A percentile compares a stretch with the other conserved stretches of the same genome.
phyloP scores from a whole-genome alignment of 495 filamentous ascomycete genomes.

The Lepraria neglecta region DNA sequence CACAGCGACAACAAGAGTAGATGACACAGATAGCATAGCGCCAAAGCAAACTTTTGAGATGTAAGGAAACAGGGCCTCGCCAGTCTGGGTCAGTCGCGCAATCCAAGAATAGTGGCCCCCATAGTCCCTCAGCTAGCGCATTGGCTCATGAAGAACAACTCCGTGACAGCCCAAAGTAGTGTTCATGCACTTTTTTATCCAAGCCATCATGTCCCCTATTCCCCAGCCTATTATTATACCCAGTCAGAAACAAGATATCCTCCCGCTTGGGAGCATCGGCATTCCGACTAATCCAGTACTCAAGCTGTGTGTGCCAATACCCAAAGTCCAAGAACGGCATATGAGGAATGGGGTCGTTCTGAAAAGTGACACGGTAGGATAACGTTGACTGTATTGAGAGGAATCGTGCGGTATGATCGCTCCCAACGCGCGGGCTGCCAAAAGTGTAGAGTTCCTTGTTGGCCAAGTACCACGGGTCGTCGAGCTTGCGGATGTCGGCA shows the following conservation, averaged over 20 bases:
- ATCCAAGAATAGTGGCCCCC: no score
- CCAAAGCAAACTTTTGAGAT: no score
- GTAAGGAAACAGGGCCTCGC: no score
- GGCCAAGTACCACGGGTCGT: conserved; percentile 24
- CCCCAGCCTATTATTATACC: conserved; percentile 14
- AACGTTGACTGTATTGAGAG: conserved; percentile 34
- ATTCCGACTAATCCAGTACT: conserved; percentile 52
- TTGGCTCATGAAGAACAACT: background rate
- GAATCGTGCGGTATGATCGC: conserved; percentile 47
- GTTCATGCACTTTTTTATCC: background rate
- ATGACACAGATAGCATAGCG: no score
- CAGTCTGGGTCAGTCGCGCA: no score
- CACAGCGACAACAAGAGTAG: no score
- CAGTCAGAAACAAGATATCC: conserved; percentile 7
- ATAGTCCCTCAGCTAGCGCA: background rate
- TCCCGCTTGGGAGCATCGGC: background rate
- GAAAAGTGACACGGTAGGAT: conserved; percentile 57
- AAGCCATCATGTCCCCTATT: background rate
- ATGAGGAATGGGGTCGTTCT: conserved; percentile 56
- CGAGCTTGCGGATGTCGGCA: conserved; percentile 47
- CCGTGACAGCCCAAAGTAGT: conserved; percentile 16
- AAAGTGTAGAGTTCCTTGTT: conserved; percentile 46
- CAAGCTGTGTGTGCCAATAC: conserved; percentile 57
- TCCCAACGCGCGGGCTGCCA: conserved; percentile 62
- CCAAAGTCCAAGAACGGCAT: conserved; percentile 48